Percentiles rank a stretch among this genome's conserved stretches.
phyloP scores from a whole-genome alignment of 805 yeast species.

The Candida verbasci region DNA sequence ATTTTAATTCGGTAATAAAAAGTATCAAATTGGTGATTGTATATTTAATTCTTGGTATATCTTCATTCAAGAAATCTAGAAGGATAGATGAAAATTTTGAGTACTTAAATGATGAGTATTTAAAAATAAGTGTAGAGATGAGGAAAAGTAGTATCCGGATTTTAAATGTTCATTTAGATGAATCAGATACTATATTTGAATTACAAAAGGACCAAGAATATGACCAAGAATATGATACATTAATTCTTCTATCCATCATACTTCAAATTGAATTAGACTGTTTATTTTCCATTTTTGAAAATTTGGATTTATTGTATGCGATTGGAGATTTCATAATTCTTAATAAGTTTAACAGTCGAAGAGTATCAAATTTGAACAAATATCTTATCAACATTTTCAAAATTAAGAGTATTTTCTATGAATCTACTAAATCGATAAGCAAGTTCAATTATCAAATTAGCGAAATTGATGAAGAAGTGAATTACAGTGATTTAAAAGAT shows the following conservation, averaged over 20 bases:
- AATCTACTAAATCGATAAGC: slow-evolving; percentile 48
- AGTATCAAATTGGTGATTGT: slow-evolving; percentile 21
- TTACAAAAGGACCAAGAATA: background rate
- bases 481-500: slow-evolving; percentile 43
- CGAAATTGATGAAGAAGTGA: slow-evolving; percentile 28
- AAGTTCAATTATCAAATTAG: slow-evolving; percentile 41
- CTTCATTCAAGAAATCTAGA: slow-evolving; percentile 13
- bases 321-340: slow-evolving; percentile 33
- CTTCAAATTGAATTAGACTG: slow-evolving; percentile 36
- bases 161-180: slow-evolving; percentile 38
- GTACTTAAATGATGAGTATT: slow-evolving; percentile 18
- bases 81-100: slow-evolving; percentile 13
- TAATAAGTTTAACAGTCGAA: slow-evolving; percentile 12
- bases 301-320: slow-evolving; percentile 36
- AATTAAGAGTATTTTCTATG: slow-evolving; percentile 34
- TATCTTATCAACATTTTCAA: slow-evolving; percentile 25
- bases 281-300: slow-evolving; percentile 37
- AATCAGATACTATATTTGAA: slow-evolving; percentile 27
- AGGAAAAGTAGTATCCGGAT: slow-evolving; percentile 32
- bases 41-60: slow-evolving; percentile 20
- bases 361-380: slow-evolving; percentile 18
- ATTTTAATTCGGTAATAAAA: background rate
- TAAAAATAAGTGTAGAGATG: slow-evolving; percentile 28
- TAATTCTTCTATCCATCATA: slow-evolving; percentile 31
- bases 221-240: slow-evolving; percentile 24